Evolutionary conservation across 2,329 filamentous ascomycete species (phyloP), one percentile per base, ranked within the genome.

Genomic region (Paecilomyces sp.): DNA sequence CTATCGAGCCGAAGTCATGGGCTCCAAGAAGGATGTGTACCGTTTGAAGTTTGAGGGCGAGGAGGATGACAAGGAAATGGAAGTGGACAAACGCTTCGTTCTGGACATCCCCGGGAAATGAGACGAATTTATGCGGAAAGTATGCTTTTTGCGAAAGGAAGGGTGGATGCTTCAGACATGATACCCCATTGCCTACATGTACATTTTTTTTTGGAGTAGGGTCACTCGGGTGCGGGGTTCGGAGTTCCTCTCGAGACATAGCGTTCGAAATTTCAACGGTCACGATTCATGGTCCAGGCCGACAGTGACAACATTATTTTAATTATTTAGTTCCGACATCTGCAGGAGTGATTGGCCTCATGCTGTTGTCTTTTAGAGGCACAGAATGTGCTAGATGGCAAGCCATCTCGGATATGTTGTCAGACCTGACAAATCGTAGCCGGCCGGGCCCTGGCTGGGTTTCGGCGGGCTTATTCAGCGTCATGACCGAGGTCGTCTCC

Each of bases 1-100:
- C 67, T 94, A 94, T 72, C 87, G 89, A 70, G 90, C 90, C 1
- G 89, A 92, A 66, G 90, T 93, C 8, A 88, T 90, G 75, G 87
- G 87, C 36, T 84, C 79, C 79, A 87, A 77, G 67, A 82, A 79
- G 63, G 77, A 79, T 54, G 72, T 73, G 57, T 80, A 78, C 62
- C 71, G 75, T 59, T 78, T 93, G 64, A 86, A 90, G 63, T 93
- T 93, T 67, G 90, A 93, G 70, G 89, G 89, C 13, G 89, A 92
- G 67, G 88, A 91, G 70, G 78, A 82, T 63, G 87, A 86, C 66
- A 90, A 86, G 63, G 83, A 90, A 71, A 89, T 90, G 74, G 84
- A 89, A 64, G 89, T 93, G 25, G 88, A 90, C 66, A 79, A 88
- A 61, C 82, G 90, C 56, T 90, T 89, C 70, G 90, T 93, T 8